Percentiles rank a stretch among this genome's conserved stretches.
Evolutionary conservation across 306 rosid genomes (phyloP).

Genomic region (Dalbergia cultrata): DNA sequence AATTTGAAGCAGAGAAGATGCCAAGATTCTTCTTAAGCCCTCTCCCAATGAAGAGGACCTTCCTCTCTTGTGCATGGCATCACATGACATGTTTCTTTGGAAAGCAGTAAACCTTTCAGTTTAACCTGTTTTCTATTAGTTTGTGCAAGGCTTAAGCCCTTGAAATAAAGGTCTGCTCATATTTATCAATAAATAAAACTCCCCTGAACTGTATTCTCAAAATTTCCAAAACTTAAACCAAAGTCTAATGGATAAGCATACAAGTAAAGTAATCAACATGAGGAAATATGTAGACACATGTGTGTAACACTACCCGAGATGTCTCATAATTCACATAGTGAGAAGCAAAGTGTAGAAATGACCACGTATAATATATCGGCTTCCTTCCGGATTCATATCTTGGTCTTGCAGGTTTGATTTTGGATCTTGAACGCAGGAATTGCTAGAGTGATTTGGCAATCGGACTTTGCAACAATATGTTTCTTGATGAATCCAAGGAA

Average conservation of each 20-base stretch:
- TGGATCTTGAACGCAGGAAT: constrained; percentile 53
- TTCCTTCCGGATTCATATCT: constrained; percentile 47
- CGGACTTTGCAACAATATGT: constrained; percentile 60
- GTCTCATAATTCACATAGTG: background rate
- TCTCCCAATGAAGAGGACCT: background rate
- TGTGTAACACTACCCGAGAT: constrained; percentile 14
- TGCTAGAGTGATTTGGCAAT: constrained; percentile 56
- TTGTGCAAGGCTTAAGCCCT: too few relatives aligned
- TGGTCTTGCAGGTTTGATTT: constrained; percentile 66
- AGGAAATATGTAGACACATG: constrained; percentile 1
- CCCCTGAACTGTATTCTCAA: background rate
- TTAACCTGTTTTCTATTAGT: background rate
- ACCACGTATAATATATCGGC: background rate
- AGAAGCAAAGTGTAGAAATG: background rate
- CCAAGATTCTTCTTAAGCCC: background rate
- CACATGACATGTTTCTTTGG: constrained; percentile 32
- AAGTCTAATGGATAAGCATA: constrained; percentile 10
- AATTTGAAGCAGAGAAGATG: background rate
- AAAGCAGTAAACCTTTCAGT: background rate
- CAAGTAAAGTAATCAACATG: background rate
- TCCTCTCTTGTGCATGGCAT: background rate
- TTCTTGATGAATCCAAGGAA: constrained; percentile 69
- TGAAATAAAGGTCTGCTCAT: too few relatives aligned
- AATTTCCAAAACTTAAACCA: constrained; percentile 34
- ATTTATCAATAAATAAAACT: too few relatives aligned